These are phyloP conservation scores for Clitocybe nebularis DNA, from an alignment of 1,284 basidiomycete species.

Conservation along the genomic window DNA sequence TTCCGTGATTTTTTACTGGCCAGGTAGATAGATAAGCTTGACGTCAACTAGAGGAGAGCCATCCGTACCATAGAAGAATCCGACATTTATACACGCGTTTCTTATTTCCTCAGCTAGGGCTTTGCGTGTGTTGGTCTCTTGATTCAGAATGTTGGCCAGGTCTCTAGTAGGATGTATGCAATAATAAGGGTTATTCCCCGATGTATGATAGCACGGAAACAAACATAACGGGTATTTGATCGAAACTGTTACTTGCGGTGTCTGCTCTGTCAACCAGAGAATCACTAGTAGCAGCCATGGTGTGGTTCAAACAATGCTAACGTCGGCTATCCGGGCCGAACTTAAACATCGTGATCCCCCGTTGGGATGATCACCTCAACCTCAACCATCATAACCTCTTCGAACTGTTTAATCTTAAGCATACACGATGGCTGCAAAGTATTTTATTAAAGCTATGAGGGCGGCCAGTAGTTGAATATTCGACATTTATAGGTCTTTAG, in stretches of 20 bases:
- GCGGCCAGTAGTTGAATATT: neutral
- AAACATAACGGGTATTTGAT: slow-evolving; percentile 37
- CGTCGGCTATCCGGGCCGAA: neutral
- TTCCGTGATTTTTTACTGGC: slow-evolving; percentile 70
- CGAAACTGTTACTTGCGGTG: slow-evolving; percentile 24
- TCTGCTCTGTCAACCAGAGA: slow-evolving; percentile 27
- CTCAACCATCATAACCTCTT: too few relatives aligned
- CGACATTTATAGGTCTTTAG: slow-evolving; percentile 36
- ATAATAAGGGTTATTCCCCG: neutral
- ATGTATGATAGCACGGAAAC: slow-evolving; percentile 5
- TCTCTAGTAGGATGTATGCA: slow-evolving; percentile 33
- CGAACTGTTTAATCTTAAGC: too few relatives aligned
- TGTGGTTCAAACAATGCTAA: neutral
- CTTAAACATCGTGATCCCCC: too few relatives aligned
- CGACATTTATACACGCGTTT: slow-evolving; percentile 69
- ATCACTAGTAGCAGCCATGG: slow-evolving; percentile 18
- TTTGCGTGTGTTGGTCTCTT: slow-evolving; percentile 36
- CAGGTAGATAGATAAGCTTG: neutral
- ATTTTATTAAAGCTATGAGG: slow-evolving; percentile 8
- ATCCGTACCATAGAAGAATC: slow-evolving; percentile 74
- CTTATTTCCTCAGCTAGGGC: slow-evolving; percentile 56
- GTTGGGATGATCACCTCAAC: too few relatives aligned
- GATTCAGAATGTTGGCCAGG: slow-evolving; percentile 41
- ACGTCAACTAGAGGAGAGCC: neutral
- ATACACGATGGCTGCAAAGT: slow-evolving; percentile 34